A percentile compares a stretch with the other conserved stretches of the same genome.
These are phyloP conservation scores for Persicaria tinctoria DNA, from an alignment of 148 eudicot genomes.

Conservation along the genomic window DNA sequence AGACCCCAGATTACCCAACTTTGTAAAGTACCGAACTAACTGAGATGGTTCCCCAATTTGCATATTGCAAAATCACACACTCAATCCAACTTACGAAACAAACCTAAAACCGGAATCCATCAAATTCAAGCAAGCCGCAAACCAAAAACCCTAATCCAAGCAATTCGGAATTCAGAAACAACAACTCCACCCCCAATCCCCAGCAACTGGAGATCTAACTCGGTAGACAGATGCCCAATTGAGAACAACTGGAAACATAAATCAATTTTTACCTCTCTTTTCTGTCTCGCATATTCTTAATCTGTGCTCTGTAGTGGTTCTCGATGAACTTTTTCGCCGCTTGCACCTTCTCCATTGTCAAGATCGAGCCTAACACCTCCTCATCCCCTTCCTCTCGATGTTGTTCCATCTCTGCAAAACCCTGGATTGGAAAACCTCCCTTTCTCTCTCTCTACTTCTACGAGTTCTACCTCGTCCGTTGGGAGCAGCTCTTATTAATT, in stretches of 20 bases:
- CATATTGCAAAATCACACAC: background rate
- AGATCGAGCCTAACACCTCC: constrained; percentile 74
- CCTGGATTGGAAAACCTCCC: constrained; percentile 9
- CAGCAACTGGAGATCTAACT: background rate
- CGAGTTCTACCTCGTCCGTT: no score
- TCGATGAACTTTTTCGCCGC: constrained; percentile 93
- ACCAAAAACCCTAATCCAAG: background rate
- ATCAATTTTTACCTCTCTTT: constrained; percentile 54
- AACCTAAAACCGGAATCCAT: constrained; percentile 8
- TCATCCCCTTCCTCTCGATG: constrained; percentile 38
- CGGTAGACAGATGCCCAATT: background rate
- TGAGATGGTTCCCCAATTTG: constrained; percentile 1
- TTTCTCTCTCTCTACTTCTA: constrained; percentile 19
- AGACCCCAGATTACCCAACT: background rate
- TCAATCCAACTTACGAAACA: background rate
- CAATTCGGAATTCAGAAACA: background rate
- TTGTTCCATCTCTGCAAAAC: constrained; percentile 15
- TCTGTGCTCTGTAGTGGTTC: constrained; percentile 86
- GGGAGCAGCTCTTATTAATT: constrained; percentile 14
- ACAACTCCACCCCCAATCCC: background rate
- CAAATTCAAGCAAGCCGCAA: constrained; percentile 11
- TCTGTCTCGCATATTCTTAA: constrained; percentile 80
- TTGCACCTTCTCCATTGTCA: constrained; percentile 92
- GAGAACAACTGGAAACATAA: background rate
- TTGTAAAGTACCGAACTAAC: constrained; percentile 2